These are phyloP conservation scores for Plasmodium fragile DNA, from an alignment of 169 alveolate species.

Conservation along the genomic window DNA sequence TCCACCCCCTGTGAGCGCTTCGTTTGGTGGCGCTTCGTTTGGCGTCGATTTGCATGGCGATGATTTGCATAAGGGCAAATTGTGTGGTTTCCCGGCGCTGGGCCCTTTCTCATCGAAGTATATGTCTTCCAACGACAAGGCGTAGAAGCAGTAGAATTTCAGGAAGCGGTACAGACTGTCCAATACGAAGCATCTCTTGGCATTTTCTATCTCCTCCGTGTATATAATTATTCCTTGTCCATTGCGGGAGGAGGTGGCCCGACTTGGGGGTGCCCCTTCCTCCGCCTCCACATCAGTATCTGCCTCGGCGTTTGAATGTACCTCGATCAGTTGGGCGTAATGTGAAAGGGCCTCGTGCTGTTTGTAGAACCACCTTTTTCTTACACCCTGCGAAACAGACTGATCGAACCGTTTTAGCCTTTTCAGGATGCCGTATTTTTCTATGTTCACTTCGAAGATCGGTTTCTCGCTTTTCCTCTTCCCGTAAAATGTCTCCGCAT, in stretches of 20 bases:
- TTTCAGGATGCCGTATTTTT: slow-evolving; percentile 44
- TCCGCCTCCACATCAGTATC: neutral
- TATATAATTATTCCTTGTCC: slow-evolving; percentile 35
- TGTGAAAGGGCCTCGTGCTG: slow-evolving; percentile 69
- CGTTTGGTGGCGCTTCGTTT: neutral
- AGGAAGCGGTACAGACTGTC: slow-evolving; percentile 40
- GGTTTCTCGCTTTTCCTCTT: slow-evolving; percentile 33
- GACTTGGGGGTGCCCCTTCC: neutral
- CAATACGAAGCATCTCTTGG: slow-evolving; percentile 62
- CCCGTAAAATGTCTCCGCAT: slow-evolving; percentile 57
- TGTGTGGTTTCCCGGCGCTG: neutral
- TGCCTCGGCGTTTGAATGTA: neutral
- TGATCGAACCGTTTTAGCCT: slow-evolving; percentile 4
- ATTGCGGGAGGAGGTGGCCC: neutral
- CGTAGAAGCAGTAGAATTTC: slow-evolving; percentile 49
- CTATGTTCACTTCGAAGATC: slow-evolving; percentile 18
- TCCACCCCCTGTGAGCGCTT: neutral
- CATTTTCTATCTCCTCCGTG: slow-evolving; percentile 70
- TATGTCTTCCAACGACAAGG: slow-evolving; percentile 37
- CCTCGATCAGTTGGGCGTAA: slow-evolving; percentile 8
- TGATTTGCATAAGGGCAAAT: neutral
- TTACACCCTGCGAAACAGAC: neutral
- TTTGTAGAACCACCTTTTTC: slow-evolving; percentile 42
- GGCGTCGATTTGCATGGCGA: neutral
- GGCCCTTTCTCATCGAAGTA: slow-evolving; percentile 14